These are phyloP conservation scores for Theobroma cacao DNA, from an alignment of 345 rosid species.

Conservation along the genomic window DNA sequence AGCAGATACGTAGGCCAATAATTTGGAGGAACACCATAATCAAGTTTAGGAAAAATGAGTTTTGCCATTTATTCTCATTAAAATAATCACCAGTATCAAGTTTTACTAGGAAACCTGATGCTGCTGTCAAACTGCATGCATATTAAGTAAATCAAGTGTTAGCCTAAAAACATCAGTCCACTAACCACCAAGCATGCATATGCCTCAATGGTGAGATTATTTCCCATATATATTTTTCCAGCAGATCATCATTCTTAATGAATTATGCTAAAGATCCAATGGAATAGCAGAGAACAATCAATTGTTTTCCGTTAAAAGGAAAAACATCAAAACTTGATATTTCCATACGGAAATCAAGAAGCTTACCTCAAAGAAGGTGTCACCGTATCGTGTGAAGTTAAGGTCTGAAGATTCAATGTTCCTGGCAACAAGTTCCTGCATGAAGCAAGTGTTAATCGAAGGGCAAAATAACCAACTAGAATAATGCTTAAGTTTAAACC, in stretches of 20 bases:
- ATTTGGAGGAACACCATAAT: not conserved
- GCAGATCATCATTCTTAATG: not conserved
- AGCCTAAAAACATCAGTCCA: not conserved
- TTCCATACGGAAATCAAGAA: slow-evolving; percentile 4
- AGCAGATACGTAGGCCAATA: not conserved
- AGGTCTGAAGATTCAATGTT: slow-evolving; percentile 83
- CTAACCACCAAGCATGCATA: not conserved
- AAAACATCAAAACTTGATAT: not conserved
- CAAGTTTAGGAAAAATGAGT: not conserved
- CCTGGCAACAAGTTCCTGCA: slow-evolving; percentile 90
- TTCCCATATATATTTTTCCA: not conserved
- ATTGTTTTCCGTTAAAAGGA: not conserved
- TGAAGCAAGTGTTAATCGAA: not conserved
- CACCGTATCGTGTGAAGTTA: slow-evolving; percentile 93
- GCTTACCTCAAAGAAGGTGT: slow-evolving; percentile 74
- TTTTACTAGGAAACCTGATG: not conserved
- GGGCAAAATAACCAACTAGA: not conserved
- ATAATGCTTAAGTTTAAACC: not conserved
- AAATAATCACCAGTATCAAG: not conserved
- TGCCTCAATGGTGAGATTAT: not conserved
- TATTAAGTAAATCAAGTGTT: not conserved
- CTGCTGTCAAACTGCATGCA: not conserved
- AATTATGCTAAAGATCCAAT: slow-evolving; percentile 9
- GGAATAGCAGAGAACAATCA: not conserved
- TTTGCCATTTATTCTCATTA: not conserved